Evolutionary conservation across 176 grass and related monocot species (phyloP).

Genomic region (Zoysia japonica): DNA sequence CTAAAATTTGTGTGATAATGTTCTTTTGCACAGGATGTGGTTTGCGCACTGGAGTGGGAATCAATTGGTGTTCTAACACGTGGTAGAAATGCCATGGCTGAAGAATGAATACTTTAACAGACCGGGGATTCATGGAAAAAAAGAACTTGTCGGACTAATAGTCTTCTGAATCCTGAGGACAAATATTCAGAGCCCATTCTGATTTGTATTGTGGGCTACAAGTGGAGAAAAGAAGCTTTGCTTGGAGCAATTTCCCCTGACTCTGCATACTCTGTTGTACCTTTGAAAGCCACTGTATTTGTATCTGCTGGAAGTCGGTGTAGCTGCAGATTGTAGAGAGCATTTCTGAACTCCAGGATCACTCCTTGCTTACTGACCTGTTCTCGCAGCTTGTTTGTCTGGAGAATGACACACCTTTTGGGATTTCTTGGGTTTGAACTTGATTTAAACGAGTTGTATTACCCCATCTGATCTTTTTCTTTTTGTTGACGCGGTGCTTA

Average conservation of each 20-base stretch:
- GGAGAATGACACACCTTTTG: background rate
- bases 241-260: background rate
- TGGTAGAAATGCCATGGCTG: conserved; percentile 53
- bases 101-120: conserved; percentile 32
- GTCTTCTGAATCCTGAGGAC: background rate
- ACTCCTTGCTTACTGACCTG: background rate
- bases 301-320: background rate
- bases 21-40: conserved; percentile 65
- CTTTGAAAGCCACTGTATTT: background rate
- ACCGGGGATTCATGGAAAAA: background rate
- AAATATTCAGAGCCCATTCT: background rate
- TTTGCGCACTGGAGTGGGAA: conserved; percentile 89
- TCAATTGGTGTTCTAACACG: conserved; percentile 74
- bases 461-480: background rate
- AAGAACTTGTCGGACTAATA: too few species aligned
- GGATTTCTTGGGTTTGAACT: background rate
- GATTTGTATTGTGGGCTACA: background rate
- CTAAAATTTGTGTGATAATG: conserved; percentile 15
- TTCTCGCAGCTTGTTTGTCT: background rate
- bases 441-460: background rate
- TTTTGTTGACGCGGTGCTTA: too few species aligned
- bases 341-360: background rate
- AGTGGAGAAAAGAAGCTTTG: background rate
- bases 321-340: conserved; percentile 13
- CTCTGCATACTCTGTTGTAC: conserved; percentile 6